Conservation (phyloP, 2,329 filamentous ascomycete species). For the Grosmannia serpens region DNA sequence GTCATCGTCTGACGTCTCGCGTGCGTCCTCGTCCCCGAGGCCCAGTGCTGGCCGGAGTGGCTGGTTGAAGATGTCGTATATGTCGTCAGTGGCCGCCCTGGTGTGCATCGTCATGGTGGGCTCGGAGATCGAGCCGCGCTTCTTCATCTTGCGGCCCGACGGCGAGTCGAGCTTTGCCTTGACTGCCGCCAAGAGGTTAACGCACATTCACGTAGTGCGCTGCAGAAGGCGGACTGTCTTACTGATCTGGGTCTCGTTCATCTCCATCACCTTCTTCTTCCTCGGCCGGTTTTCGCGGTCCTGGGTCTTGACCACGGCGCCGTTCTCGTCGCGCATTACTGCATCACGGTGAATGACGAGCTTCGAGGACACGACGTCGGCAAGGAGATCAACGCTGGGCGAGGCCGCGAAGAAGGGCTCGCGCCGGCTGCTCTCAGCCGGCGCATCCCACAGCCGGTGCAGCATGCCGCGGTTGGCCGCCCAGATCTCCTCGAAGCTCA, state of each 20-base stretch:
- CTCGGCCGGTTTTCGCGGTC: constrained; percentile 28
- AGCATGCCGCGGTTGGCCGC: constrained; percentile 65
- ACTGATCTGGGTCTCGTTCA: constrained; percentile 91
- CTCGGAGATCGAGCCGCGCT: constrained; percentile 57
- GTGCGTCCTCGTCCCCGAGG: constrained; percentile 30
- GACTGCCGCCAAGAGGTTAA: constrained; percentile 30
- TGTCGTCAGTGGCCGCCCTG: constrained; percentile 88
- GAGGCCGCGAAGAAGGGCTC: not conserved
- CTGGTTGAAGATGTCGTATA: constrained; percentile 94
- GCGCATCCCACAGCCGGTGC: constrained; percentile 43
- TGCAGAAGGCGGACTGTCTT: constrained; percentile 23
- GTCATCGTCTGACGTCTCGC: constrained; percentile 30
- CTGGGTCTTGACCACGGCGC: constrained; percentile 24
- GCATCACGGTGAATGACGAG: constrained; percentile 33
- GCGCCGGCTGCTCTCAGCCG: constrained; percentile 12
- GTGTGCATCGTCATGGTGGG: constrained; percentile 99
- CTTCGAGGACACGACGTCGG: constrained; percentile 22
- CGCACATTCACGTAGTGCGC: no score
- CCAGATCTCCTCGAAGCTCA: constrained; percentile 86
- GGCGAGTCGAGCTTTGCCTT: constrained; percentile 90
- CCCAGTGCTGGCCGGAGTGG: constrained; percentile 41
- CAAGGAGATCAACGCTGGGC: not conserved
- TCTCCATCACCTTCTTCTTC: constrained; percentile 71
- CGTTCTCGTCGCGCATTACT: constrained; percentile 46
- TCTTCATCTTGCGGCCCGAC: constrained; percentile 69